These are phyloP conservation scores for Teratosphaeria gauchensis DNA, from an alignment of 2,329 filamentous ascomycete species.

Conservation along the genomic window DNA sequence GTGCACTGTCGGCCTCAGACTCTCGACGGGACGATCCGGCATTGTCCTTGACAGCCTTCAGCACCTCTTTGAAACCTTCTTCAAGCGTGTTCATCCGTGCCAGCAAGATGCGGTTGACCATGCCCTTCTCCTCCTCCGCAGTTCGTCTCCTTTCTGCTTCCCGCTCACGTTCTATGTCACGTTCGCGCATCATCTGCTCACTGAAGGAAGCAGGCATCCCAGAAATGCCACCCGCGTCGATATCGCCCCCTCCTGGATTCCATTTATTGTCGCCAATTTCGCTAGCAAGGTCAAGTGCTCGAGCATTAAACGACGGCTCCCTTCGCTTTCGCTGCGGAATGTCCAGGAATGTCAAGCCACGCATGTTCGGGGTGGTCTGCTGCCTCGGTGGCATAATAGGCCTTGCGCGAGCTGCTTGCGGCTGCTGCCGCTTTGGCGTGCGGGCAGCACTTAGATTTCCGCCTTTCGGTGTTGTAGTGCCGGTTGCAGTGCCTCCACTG, in stretches of 20 bases:
- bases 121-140: constrained; percentile 52
- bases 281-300: constrained; percentile 58
- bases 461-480: not conserved
- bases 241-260: constrained; percentile 51
- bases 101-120: constrained; percentile 70
- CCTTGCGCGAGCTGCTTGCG: constrained; percentile 37
- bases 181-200: constrained; percentile 41
- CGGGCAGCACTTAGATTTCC: not conserved
- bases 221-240: constrained; percentile 34
- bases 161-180: constrained; percentile 43
- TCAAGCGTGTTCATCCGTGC: constrained; percentile 89
- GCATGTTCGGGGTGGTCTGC: constrained; percentile 16
- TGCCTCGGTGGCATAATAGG: constrained; percentile 44
- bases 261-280: constrained; percentile 56
- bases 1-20: constrained; percentile 17
- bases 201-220: constrained; percentile 28
- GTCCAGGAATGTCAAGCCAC: constrained; percentile 19
- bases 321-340: constrained; percentile 24
- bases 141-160: constrained; percentile 28
- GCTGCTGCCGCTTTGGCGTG: not conserved
- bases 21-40: constrained; percentile 16
- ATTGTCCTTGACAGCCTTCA: constrained; percentile 26
- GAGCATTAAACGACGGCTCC: constrained; percentile 55
- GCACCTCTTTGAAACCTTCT: constrained; percentile 70
- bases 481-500: constrained; percentile 14